Evolutionary conservation across 345 rosid genomes (phyloP).

Genomic region (Salix suchowensis): DNA sequence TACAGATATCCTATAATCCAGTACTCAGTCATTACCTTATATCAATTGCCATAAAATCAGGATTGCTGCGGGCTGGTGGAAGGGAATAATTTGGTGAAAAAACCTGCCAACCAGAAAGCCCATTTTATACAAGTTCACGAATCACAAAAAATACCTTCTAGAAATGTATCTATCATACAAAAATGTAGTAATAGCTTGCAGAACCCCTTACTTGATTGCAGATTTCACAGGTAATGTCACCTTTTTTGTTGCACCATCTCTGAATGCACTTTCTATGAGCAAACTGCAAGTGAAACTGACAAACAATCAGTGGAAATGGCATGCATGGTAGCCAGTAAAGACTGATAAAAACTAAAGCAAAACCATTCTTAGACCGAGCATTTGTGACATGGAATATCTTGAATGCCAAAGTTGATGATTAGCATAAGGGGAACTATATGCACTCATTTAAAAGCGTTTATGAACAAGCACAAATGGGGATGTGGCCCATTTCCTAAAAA

Average conservation of each 20-base stretch:
- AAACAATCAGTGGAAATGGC: conserved; percentile 6
- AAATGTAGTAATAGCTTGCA: neutral
- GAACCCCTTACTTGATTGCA: conserved; percentile 45
- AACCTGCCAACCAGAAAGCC: conserved; percentile 27
- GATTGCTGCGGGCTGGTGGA: conserved; percentile 37
- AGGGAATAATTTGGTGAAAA: conserved; percentile 62
- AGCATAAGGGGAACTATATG: neutral
- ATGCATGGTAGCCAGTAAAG: neutral
- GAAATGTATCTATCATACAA: neutral
- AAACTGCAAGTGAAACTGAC: conserved; percentile 32
- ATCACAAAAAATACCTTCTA: neutral
- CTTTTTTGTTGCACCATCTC: conserved; percentile 70
- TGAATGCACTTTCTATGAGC: conserved; percentile 72
- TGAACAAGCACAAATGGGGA: neutral
- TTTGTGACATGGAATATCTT: neutral
- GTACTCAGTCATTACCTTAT: conserved; percentile 36
- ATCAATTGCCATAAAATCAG: conserved; percentile 52
- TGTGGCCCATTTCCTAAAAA: neutral
- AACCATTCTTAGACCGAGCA: neutral
- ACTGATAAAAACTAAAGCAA: neutral
- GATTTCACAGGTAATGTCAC: conserved; percentile 59
- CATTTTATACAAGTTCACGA: neutral
- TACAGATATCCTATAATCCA: neutral
- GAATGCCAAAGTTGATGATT: neutral
- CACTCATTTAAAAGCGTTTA: neutral